Base-by-base conservation (phyloP, 495 filamentous ascomycete species). In the Hypoxylon lenormandii region DNA sequence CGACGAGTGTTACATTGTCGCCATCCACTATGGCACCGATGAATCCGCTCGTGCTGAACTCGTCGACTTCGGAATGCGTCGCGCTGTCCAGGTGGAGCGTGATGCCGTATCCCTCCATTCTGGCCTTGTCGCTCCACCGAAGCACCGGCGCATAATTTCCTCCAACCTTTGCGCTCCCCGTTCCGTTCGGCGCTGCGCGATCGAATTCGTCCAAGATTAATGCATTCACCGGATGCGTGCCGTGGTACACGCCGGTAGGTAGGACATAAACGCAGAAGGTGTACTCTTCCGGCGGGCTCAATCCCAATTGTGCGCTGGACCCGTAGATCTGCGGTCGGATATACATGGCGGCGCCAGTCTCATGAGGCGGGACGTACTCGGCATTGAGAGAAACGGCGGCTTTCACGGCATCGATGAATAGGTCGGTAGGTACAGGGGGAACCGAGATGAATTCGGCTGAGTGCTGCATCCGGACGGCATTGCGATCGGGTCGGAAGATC, bases 181-280 rank as follows among this genome's bases (percentile, higher is more conserved):
- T 91, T 13, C 90, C 90, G 63, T 90, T 84, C 6, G 90, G 90
- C 11, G 90, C 90, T 0, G 89, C 85, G 12, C 90, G 86, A 77
- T 93, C 90, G 73, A 92, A 93, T 7, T 88, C 83, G 68, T 92
- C 91, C 19, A 97, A 79, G 50, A 97, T 88, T 51, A 96, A 78
- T 5, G 89, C 91, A 76, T 90, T 86, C 8, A 96, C 92, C 0
- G 93, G 90, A 71, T 92, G 85, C 3, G 89, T 86, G 2, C 93
- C 93, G 71, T 97, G 94, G 77, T 96, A 97, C 5, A 96, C 93
- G 2, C 93, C 92, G 4, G 91, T 92, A 0, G 93, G 93, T 66
- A 94, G 81, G 0, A 93, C 92, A 63, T 87, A 97, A 23, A 97
- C 93, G 38, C 83, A 86, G 70, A 97, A 93, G 0, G 88, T 93